A percentile compares a stretch with the other conserved stretches of the same genome.
Evolutionary conservation across 1,284 basidiomycete genomes (phyloP).

Genomic region (Cronartium quercuum): DNA sequence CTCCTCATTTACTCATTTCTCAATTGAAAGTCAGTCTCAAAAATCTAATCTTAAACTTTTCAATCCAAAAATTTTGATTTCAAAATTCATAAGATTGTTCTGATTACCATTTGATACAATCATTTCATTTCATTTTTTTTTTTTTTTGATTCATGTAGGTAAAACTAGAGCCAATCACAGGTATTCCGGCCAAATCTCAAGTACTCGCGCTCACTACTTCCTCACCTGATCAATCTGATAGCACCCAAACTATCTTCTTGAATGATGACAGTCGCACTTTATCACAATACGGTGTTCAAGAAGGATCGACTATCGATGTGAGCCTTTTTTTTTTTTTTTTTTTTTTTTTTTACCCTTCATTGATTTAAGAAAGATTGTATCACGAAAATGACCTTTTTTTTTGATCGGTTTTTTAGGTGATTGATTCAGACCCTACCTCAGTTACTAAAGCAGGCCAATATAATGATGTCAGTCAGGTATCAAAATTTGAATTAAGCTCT

Average conservation of each 20-base stretch:
- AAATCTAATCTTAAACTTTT: background rate
- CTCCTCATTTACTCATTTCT: conserved; percentile 8
- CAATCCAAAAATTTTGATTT: background rate
- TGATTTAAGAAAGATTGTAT: background rate
- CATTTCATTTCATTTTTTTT: background rate
- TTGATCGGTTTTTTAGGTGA: background rate
- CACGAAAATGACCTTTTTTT: background rate
- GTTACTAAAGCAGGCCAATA: conserved; percentile 58
- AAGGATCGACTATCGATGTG: conserved; percentile 30
- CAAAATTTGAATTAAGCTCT: conserved; percentile 84
- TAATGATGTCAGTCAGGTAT: conserved; percentile 74
- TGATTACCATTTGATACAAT: background rate
- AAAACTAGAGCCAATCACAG: conserved; percentile 26
- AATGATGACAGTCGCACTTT: conserved; percentile 8
- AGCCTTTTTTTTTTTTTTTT: background rate
- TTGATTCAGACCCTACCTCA: conserved; percentile 1
- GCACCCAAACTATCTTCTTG: conserved; percentile 1
- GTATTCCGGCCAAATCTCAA: conserved; percentile 21
- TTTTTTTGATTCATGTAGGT: background rate
- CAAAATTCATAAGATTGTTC: background rate
- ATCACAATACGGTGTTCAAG: conserved; percentile 20
- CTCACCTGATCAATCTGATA: conserved; percentile 9
- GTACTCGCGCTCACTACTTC: conserved; percentile 2
- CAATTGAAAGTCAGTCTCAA: conserved; percentile 5
- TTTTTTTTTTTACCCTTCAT: background rate